These are phyloP conservation scores for Metarhizium sp. DNA, from an alignment of 2,329 filamentous ascomycete species.

Conservation along the genomic window DNA sequence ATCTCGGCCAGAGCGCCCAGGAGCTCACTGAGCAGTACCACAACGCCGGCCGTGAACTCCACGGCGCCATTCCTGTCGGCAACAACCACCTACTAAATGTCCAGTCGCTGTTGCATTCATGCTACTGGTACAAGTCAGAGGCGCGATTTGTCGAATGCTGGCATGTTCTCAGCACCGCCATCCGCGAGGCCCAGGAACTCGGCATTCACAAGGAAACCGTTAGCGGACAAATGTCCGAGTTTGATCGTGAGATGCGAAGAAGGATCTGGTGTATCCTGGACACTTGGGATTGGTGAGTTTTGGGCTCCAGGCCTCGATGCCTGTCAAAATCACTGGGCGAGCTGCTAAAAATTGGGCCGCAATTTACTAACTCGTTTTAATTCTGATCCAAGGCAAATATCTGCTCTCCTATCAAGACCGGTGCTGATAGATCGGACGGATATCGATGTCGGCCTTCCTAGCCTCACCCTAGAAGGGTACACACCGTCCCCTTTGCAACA, in stretches of 20 bases:
- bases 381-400: slow-evolving; percentile 22
- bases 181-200: slow-evolving; percentile 26
- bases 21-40: slow-evolving; percentile 23
- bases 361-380: background rate
- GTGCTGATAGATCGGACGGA: slow-evolving; percentile 25
- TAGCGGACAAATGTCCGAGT: slow-evolving; percentile 17
- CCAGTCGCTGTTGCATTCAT: slow-evolving; percentile 26
- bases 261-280: slow-evolving; percentile 28
- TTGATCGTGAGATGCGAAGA: slow-evolving; percentile 26
- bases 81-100: slow-evolving; percentile 23
- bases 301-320: background rate
- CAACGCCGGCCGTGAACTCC: slow-evolving; percentile 21
- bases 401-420: slow-evolving; percentile 21
- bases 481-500: slow-evolving; percentile 22
- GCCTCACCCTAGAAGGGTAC: slow-evolving; percentile 21
- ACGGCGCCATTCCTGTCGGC: slow-evolving; percentile 22
- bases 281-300: slow-evolving; percentile 27
- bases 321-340: background rate
- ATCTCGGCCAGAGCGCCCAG: slow-evolving; percentile 19
- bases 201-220: slow-evolving; percentile 24
- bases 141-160: slow-evolving; percentile 27
- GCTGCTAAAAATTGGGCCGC: too few relatives aligned
- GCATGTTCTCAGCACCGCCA: slow-evolving; percentile 25
- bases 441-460: slow-evolving; percentile 22
- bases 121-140: slow-evolving; percentile 28